A percentile compares a stretch with the other conserved stretches of the same genome.
These are phyloP conservation scores for Friedmanniomyces simplex DNA, from an alignment of 495 filamentous ascomycete species.

Conservation along the genomic window DNA sequence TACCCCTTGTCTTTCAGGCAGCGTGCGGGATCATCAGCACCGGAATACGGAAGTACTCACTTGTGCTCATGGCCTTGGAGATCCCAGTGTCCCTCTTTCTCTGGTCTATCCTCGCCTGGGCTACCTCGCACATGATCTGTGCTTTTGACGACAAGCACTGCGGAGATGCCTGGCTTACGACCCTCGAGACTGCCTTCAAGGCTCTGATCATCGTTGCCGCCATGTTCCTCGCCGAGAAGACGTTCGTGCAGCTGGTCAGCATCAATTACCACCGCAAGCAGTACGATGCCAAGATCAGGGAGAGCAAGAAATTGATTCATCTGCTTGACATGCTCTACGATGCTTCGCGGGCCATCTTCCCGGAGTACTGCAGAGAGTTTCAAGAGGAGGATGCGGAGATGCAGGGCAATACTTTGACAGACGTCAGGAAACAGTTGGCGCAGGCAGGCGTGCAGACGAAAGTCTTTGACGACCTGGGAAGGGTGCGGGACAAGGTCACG, in stretches of 20 bases:
- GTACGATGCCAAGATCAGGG: conserved; percentile 21
- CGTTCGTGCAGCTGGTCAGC: conserved; percentile 20
- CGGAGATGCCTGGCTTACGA: conserved; percentile 7
- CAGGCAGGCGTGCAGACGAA: conserved; percentile 6
- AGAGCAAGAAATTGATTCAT: conserved; percentile 21
- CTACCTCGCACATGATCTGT: conserved; percentile 9
- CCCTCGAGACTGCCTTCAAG: conserved; percentile 14
- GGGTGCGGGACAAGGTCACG: conserved; percentile 19
- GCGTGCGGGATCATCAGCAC: conserved; percentile 22
- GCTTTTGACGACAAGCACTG: not conserved
- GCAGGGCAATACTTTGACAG: conserved; percentile 10
- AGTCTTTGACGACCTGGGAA: conserved; percentile 15
- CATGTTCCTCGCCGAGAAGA: conserved; percentile 22
- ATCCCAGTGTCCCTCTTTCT: conserved; percentile 19
- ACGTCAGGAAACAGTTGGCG: conserved; percentile 2
- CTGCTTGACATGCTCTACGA: conserved; percentile 24
- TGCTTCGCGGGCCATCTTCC: conserved; percentile 16
- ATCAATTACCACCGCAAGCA: conserved; percentile 27
- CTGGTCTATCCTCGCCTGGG: conserved; percentile 21
- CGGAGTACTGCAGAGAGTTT: conserved; percentile 19
- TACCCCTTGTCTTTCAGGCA: conserved; percentile 20
- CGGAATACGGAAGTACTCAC: conserved; percentile 20
- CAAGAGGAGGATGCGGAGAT: conserved; percentile 18
- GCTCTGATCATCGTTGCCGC: conserved; percentile 15
- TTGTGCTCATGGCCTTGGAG: conserved; percentile 16